Base-by-base conservation (phyloP, 192 early-diverging fungal genomes). In the Backusella circina region DNA sequence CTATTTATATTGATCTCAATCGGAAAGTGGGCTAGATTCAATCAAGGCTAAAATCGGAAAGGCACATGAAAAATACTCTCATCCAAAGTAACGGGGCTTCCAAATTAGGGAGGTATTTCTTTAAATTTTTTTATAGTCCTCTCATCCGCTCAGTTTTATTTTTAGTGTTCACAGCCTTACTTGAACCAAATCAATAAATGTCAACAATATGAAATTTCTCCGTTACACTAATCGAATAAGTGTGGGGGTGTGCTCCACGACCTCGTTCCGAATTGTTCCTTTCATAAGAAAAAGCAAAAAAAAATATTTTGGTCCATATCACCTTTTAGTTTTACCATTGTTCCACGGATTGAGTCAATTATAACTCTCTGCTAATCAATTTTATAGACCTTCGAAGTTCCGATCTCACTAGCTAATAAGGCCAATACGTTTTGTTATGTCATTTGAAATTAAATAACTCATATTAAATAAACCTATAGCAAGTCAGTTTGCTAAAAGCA, bases 1-100 rank as follows among this genome's bases (percentile, higher is more conserved):
- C 38, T 70, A 70, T 70, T 70, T 70, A 70, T 70, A 70, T 66
- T 21, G 51, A 57, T 57, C 21, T 23, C 2, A 23, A 57, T 57
- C 51, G 51, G 51, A 57, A 26, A 57, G 54, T 57, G 23, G 54
- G 54, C 54, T 57, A 57, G 54, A 57, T 57, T 23, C 54, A 57
- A 57, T 57, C 54, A 57, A 23, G 54, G 54, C 54, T 61, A 61
- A 61, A 28, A 61, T 61, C 54, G 54, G 54, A 61, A 61, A 61
- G 23, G 21, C 54, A 61, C 54, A 61, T 61, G 54, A 61, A 61
- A 47, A 61, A 61, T 61, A 61, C 54, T 3, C 54, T 61, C 23
- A 13, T 61, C 54, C 54, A 28, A 61, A n/a, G 6, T 61, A 28
- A 61, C 54, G 54, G 54, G 54, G 54, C 3, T 28, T 61, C 54